Conservation (phyloP, 2,329 filamentous ascomycete genomes). For the Fonsecaea erecta region DNA sequence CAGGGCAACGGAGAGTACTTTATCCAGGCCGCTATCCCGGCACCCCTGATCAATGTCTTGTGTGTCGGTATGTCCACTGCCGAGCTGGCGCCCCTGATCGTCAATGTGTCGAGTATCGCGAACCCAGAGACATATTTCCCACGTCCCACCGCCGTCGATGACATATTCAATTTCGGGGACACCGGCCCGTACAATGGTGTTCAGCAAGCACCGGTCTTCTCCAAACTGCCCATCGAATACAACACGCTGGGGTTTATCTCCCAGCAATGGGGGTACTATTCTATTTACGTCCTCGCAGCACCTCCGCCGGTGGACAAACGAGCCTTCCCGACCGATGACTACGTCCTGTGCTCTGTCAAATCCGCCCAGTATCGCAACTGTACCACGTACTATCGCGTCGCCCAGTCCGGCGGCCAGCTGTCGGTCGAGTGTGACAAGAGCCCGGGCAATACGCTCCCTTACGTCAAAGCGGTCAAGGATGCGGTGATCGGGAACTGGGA, state of each 20-base stretch:
- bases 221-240: slow-evolving; percentile 61
- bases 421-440: slow-evolving; percentile 68
- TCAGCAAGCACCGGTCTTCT: slow-evolving; percentile 60
- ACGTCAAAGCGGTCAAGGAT: slow-evolving; percentile 51
- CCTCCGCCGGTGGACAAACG: slow-evolving; percentile 29
- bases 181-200: slow-evolving; percentile 43
- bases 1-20: slow-evolving; percentile 71
- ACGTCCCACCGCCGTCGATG: slow-evolving; percentile 67
- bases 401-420: slow-evolving; percentile 63
- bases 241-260: slow-evolving; percentile 69
- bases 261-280: slow-evolving; percentile 51
- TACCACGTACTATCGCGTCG: slow-evolving; percentile 62
- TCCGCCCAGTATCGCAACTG: slow-evolving; percentile 69
- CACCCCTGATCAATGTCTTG: slow-evolving; percentile 72
- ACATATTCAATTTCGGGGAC: slow-evolving; percentile 67
- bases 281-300: slow-evolving; percentile 71
- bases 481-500: slow-evolving; percentile 44
- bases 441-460: slow-evolving; percentile 58
- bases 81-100: slow-evolving; percentile 67
- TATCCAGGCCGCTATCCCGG: slow-evolving; percentile 70
- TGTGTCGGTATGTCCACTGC: slow-evolving; percentile 67
- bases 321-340: slow-evolving; percentile 50
- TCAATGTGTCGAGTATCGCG: slow-evolving; percentile 30
- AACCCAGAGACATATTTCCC: slow-evolving; percentile 49
- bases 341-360: slow-evolving; percentile 70